Evolutionary conservation across 2,329 filamentous ascomycete genomes (phyloP).

Genomic region (Fusarium sp.): DNA sequence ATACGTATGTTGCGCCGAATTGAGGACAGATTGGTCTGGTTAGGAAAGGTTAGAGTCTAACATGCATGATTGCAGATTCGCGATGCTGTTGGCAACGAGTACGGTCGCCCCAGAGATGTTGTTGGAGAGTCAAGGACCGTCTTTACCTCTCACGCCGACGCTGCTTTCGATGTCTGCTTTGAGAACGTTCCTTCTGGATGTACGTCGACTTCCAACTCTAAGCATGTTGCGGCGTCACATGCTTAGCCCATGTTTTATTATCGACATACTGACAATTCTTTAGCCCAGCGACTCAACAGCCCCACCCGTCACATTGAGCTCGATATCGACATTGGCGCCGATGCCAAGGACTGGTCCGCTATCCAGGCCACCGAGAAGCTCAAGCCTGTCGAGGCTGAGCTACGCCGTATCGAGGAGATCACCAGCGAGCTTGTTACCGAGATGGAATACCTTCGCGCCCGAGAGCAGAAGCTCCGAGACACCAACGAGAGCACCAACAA

Average conservation of each 20-base stretch:
- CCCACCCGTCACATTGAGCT: conserved; percentile 82
- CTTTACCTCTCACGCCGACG: conserved; percentile 92
- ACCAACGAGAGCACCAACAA: conserved; percentile 99
- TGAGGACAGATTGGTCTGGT: conserved; percentile 4
- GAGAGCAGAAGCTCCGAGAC: conserved; percentile 96
- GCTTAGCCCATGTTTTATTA: background rate
- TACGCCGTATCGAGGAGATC: conserved; percentile 91
- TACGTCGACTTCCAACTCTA: conserved; percentile 59
- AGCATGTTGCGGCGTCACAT: conserved; percentile 15
- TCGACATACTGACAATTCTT: conserved; percentile 24
- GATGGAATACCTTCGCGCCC: conserved; percentile 92
- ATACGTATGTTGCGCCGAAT: conserved; percentile 71
- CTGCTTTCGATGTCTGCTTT: conserved; percentile 96
- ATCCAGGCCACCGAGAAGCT: conserved; percentile 98
- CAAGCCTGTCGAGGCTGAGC: conserved; percentile 94
- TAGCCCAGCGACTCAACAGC: conserved; percentile 49
- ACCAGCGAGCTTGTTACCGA: conserved; percentile 88
- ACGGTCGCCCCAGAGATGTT: conserved; percentile 90
- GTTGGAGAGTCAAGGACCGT: conserved; percentile 92
- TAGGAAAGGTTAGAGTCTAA: conserved; percentile 16
- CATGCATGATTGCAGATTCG: conserved; percentile 73
- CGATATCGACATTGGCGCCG: conserved; percentile 95
- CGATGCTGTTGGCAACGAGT: conserved; percentile 95
- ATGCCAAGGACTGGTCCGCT: conserved; percentile 97
- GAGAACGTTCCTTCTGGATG: conserved; percentile 81